Evolutionary conservation across 148 eudicot species (phyloP).

Genomic region (Spergularia marina): DNA sequence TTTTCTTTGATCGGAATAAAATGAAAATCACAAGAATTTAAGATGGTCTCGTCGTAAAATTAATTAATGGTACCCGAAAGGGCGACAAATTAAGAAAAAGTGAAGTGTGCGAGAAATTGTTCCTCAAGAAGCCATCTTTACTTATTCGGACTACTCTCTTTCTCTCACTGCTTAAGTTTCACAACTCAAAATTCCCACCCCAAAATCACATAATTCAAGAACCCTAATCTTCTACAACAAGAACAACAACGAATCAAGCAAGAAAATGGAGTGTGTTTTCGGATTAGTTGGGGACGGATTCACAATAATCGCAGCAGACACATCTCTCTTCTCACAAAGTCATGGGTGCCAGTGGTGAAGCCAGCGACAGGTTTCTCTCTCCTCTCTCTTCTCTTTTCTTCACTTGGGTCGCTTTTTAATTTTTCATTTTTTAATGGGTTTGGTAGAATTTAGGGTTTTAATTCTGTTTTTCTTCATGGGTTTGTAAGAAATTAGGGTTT

Average conservation of each 20-base stretch:
- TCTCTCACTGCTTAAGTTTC: too few species aligned
- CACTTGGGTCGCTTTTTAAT: not conserved
- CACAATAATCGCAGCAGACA: constrained; percentile 71
- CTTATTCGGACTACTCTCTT: too few species aligned
- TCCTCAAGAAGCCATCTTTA: too few species aligned
- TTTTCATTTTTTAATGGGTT: not conserved
- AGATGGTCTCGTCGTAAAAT: too few species aligned
- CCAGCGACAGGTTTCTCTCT: constrained; percentile 67
- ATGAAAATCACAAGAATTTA: too few species aligned
- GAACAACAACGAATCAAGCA: not conserved
- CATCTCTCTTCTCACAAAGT: constrained; percentile 87
- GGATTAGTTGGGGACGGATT: constrained; percentile 76
- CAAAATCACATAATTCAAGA: not conserved
- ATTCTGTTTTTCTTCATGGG: too few species aligned
- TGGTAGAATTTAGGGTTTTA: too few species aligned
- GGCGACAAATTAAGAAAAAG: too few species aligned
- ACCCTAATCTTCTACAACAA: not conserved
- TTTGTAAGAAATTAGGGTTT: too few species aligned
- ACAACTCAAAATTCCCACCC: not conserved
- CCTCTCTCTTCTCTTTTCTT: constrained; percentile 2
- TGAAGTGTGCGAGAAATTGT: too few species aligned
- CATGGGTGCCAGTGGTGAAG: constrained; percentile 83
- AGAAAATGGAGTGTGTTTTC: constrained; percentile 72
- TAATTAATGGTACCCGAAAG: too few species aligned
- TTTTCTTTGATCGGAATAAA: too few species aligned